Conservation (phyloP, 2,329 filamentous ascomycete species). For the Pleomassaria siparia region DNA sequence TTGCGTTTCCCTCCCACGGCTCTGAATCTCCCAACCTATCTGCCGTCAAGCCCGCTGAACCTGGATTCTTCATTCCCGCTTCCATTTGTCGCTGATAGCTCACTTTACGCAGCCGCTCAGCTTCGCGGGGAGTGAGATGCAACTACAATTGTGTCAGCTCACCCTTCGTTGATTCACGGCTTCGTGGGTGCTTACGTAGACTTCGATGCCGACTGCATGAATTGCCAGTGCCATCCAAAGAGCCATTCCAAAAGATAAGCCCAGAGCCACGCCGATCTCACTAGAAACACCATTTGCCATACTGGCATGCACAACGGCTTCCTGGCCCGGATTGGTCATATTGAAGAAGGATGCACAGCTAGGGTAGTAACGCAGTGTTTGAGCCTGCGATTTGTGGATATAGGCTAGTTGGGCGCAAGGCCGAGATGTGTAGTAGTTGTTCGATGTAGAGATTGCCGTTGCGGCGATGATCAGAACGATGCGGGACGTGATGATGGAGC, state of each 20-base stretch:
- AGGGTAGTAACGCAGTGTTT: conserved; percentile 45
- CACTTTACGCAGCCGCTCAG: conserved; percentile 56
- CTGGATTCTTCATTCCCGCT: conserved; percentile 53
- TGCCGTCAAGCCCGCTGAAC: conserved; percentile 27
- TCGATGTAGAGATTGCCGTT: conserved; percentile 40
- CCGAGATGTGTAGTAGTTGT: conserved; percentile 40
- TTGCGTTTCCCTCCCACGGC: conserved; percentile 14
- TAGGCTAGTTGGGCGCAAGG: conserved; percentile 55
- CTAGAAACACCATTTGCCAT: conserved; percentile 22
- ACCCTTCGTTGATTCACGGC: neutral
- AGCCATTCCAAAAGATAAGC: conserved; percentile 54
- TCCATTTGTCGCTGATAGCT: conserved; percentile 60
- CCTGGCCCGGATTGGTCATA: conserved; percentile 25
- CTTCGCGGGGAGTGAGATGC: conserved; percentile 54
- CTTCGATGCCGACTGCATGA: conserved; percentile 46
- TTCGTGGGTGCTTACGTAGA: conserved; percentile 47
- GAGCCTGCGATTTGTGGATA: conserved; percentile 29
- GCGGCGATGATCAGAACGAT: conserved; percentile 51
- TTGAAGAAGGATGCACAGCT: conserved; percentile 48
- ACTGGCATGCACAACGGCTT: conserved; percentile 28
- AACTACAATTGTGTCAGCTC: conserved; percentile 13
- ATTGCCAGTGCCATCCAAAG: conserved; percentile 57
- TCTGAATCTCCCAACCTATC: conserved; percentile 34
- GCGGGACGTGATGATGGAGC: conserved; percentile 56
- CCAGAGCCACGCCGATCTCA: conserved; percentile 48